phyloP scores from a whole-genome alignment of 176 grass and related monocot species.

The Musa itinerans region DNA sequence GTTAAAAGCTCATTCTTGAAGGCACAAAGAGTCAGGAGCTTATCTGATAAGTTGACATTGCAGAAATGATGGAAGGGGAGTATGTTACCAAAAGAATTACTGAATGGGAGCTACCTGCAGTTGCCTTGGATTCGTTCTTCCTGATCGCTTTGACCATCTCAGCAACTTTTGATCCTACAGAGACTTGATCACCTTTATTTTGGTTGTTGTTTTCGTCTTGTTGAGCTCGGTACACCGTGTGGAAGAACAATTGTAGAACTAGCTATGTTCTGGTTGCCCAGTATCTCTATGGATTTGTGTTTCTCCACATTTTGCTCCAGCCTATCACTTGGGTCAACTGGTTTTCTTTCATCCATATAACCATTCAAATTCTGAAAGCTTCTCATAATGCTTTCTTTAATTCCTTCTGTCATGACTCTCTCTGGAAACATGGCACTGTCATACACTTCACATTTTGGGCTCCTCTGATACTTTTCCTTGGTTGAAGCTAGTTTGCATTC shows the following conservation, averaged over 20 bases:
- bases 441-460: not conserved
- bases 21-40: not conserved
- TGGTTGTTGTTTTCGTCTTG: not conserved
- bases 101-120: constrained; percentile 2
- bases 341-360: not conserved
- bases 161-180: constrained; percentile 5
- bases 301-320: not conserved
- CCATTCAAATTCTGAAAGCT: not conserved
- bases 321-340: not conserved
- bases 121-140: not conserved
- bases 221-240: not conserved
- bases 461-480: not conserved
- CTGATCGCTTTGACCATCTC: constrained; percentile 13
- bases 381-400: not conserved
- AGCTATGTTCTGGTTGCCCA: not conserved
- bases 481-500: not conserved
- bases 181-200: constrained; percentile 2
- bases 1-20: not conserved
- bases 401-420: not conserved
- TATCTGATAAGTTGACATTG: not conserved
- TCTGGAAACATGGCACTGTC: not conserved
- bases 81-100: not conserved
- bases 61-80: not conserved
- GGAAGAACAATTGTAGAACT: constrained; percentile 5
- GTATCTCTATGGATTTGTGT: not conserved